A percentile compares a stretch with the other conserved stretches of the same genome.
These are phyloP conservation scores for Lentithecium fluviatile DNA, from an alignment of 495 filamentous ascomycete species.

Conservation along the genomic window DNA sequence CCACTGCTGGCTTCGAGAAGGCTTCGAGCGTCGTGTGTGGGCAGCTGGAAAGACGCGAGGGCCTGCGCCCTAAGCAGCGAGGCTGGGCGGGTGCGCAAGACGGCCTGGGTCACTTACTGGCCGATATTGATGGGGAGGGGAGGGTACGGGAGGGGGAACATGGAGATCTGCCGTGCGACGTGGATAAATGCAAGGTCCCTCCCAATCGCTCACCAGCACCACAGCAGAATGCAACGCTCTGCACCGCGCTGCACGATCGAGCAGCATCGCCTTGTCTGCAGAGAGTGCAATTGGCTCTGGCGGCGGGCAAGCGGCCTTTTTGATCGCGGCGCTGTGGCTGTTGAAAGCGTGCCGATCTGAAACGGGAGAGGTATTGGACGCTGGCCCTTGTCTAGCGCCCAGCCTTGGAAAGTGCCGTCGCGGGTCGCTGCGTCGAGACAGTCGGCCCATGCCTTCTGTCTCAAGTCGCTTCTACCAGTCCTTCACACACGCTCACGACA, in stretches of 20 bases:
- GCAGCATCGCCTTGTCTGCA: neutral
- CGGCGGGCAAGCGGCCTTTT: neutral
- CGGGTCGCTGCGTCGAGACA: conserved; percentile 5
- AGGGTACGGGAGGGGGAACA: too few relatives aligned
- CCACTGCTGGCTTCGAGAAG: too few relatives aligned
- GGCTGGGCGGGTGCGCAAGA: neutral
- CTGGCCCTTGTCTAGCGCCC: conserved; percentile 20
- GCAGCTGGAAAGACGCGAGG: too few relatives aligned
- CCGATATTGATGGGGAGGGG: conserved; percentile 32
- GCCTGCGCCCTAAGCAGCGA: too few relatives aligned
- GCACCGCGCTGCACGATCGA: neutral
- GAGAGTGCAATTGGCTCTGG: conserved; percentile 10
- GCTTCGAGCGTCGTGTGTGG: too few relatives aligned
- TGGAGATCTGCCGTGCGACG: conserved; percentile 20
- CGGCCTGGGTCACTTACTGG: neutral
- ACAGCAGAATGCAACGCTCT: too few relatives aligned
- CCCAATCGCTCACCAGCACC: conserved; percentile 7
- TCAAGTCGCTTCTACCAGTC: conserved; percentile 6
- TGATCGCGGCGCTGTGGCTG: neutral
- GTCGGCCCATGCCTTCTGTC: conserved; percentile 13
- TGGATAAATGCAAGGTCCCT: conserved; percentile 25
- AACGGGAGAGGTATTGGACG: conserved; percentile 20
- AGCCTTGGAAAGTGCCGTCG: conserved; percentile 27
- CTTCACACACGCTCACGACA: conserved; percentile 10
- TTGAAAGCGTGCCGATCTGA: conserved; percentile 17